A percentile compares a stretch with the other conserved stretches of the same genome.
Evolutionary conservation across 1,284 basidiomycete species (phyloP).

Genomic region (Xanthoconium separans): DNA sequence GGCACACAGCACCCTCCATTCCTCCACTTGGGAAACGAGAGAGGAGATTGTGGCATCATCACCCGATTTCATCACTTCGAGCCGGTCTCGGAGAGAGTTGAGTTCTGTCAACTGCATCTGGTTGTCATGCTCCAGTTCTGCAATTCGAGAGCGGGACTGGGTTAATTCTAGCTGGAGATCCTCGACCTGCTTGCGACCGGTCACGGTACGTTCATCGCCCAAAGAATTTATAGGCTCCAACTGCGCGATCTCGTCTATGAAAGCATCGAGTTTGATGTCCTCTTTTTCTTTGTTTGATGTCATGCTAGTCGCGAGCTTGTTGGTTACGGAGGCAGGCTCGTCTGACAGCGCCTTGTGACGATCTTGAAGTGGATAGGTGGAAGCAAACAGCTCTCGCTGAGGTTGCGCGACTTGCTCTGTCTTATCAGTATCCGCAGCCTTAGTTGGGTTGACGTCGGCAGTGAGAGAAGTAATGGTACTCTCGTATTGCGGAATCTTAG

Average conservation of each 20-base stretch:
- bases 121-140: background rate
- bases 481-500: constrained; percentile 1
- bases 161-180: constrained; percentile 1
- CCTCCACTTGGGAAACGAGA: background rate
- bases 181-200: background rate
- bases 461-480: background rate
- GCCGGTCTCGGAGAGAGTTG: background rate
- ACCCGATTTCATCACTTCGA: background rate
- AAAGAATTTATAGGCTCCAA: background rate
- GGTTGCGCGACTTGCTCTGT: background rate
- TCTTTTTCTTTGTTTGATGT: no score
- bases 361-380: background rate
- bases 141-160: background rate
- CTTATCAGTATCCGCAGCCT: background rate
- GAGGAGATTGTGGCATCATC: background rate
- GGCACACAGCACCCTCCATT: background rate
- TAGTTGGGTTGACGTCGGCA: background rate
- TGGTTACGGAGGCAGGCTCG: background rate
- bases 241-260: background rate
- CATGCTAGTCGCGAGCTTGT: no score
- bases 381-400: background rate
- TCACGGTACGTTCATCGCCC: background rate
- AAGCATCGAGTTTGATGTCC: background rate
- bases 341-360: background rate
- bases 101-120: background rate